A percentile compares a stretch with the other conserved stretches of the same genome.
phyloP scores from a whole-genome alignment of 768 basidiomycete genomes.

The Fistulinella prunicolor region DNA sequence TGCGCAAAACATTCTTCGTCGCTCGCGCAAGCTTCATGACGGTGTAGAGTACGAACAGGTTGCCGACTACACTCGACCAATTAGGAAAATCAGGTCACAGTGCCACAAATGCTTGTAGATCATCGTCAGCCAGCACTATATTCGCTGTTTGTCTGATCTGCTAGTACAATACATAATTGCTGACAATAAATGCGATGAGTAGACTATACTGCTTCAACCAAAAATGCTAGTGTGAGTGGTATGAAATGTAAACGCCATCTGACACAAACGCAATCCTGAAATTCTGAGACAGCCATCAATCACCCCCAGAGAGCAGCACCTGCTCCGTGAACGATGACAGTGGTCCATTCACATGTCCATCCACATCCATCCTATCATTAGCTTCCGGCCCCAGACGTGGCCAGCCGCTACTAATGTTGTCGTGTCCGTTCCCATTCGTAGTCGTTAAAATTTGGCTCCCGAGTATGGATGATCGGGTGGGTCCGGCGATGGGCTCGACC shows the following conservation, averaged over 20 bases:
- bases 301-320: constrained; percentile 9
- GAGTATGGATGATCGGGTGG: constrained; percentile 14
- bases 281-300: constrained; percentile 5
- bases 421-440: constrained; percentile 23
- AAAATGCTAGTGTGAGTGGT: constrained; percentile 32
- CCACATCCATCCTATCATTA: constrained; percentile 22
- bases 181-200: constrained; percentile 27
- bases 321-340: constrained; percentile 17
- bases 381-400: not conserved
- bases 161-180: constrained; percentile 17
- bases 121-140: not conserved
- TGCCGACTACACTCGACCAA: constrained; percentile 6
- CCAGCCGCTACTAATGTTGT: constrained; percentile 9
- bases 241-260: constrained; percentile 22
- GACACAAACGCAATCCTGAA: constrained; percentile 10
- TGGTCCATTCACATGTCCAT: constrained; percentile 16
- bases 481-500: constrained; percentile 60
- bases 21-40: constrained; percentile 35
- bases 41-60: not conserved
- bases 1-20: constrained; percentile 41
- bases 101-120: not conserved
- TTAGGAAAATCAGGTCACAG: constrained; percentile 24
- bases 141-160: not conserved
- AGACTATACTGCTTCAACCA: constrained; percentile 27
- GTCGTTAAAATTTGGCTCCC: constrained; percentile 13